Evolutionary conservation across 306 rosid species (phyloP), one percentile per base, ranked within the genome.

Genomic region (Lathyrus oleraceus): DNA sequence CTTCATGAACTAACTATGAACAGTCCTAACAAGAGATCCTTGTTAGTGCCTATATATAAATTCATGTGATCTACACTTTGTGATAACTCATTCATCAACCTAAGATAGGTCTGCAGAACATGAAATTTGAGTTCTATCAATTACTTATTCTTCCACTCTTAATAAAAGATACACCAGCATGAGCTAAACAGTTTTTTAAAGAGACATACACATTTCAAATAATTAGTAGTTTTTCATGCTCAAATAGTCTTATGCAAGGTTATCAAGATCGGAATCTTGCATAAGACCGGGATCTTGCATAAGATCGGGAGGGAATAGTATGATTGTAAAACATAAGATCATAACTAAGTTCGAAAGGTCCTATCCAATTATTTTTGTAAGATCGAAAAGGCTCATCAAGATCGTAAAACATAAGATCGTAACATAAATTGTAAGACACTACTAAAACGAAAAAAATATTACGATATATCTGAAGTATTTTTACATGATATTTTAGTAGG

Each of bases 171-270:
- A 32, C 38, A 32, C 38, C 8, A 15, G 51, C 32, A 52, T 15
- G 38, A 19, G 44, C 36, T 28, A 51, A 14, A 16, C 14, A 28
- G 5, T 61, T 72, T 60, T 27, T 40, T 14, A 60, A 49, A 12
- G 45, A 57, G 49, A 54, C 8, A 52, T 25, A 30, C 19, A 39
- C 59, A 65, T 38, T 49, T 58, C 21, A 45, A 15, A 38, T 10
- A 56, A 15, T 19, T 13, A 36, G 14, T 42, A 45, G 6, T 17
- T 10, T 61, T 28, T 61, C 49, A 42, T 27, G 49, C 8, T 54
- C 49, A 77, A 5, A 44, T 44, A 44, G 28, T 30, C 35, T 70
- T 11, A 27, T n/a, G n/a, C n/a, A n/a, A n/a, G n/a, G n/a, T n/a
- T n/a, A n/a, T n/a, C n/a, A n/a, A n/a, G n/a, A n/a, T n/a, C n/a